phyloP scores from a whole-genome alignment of 2,329 filamentous ascomycete genomes.

The Hymenoscyphus linearis region DNA sequence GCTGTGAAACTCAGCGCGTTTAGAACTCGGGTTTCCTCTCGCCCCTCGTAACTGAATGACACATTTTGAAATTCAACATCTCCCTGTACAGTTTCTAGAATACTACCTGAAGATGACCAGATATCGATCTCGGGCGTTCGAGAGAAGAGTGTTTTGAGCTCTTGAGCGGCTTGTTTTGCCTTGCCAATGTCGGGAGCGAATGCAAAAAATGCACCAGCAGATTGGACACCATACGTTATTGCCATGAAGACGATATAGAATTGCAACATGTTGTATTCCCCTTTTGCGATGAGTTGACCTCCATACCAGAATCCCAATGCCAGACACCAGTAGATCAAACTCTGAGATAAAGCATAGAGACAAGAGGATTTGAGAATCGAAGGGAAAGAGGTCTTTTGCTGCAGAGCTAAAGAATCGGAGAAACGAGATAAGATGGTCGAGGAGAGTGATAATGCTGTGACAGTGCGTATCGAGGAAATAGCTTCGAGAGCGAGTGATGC shows the following conservation, averaged over 20 bases:
- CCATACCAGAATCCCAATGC: conserved; percentile 89
- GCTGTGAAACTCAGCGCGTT: conserved; percentile 70
- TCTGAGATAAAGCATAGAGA: conserved; percentile 24
- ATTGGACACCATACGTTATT: conserved; percentile 83
- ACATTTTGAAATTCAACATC: conserved; percentile 33
- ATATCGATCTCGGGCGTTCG: not conserved
- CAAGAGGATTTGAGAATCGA: conserved; percentile 24
- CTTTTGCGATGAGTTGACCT: conserved; percentile 63
- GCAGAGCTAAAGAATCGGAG: conserved; percentile 29
- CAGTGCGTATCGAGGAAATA: conserved; percentile 40
- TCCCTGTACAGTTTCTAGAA: too few relatives aligned
- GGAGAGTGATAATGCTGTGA: conserved; percentile 39
- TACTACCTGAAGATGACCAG: too few relatives aligned
- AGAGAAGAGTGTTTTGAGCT: conserved; percentile 1
- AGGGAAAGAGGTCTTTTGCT: conserved; percentile 14
- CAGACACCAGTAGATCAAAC: conserved; percentile 36
- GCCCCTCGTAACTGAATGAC: conserved; percentile 79
- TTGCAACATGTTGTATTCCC: conserved; percentile 69
- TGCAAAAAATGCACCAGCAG: conserved; percentile 47
- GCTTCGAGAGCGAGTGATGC: conserved; percentile 42
- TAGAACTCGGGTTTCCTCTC: conserved; percentile 81
- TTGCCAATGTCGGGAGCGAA: conserved; percentile 31
- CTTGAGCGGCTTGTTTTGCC: conserved; percentile 1
- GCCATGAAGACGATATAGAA: conserved; percentile 87
- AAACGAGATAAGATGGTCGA: conserved; percentile 32